Percentiles rank a stretch among this genome's conserved stretches.
phyloP scores from a whole-genome alignment of 169 alveolate species.

The Plasmodium malariae region DNA sequence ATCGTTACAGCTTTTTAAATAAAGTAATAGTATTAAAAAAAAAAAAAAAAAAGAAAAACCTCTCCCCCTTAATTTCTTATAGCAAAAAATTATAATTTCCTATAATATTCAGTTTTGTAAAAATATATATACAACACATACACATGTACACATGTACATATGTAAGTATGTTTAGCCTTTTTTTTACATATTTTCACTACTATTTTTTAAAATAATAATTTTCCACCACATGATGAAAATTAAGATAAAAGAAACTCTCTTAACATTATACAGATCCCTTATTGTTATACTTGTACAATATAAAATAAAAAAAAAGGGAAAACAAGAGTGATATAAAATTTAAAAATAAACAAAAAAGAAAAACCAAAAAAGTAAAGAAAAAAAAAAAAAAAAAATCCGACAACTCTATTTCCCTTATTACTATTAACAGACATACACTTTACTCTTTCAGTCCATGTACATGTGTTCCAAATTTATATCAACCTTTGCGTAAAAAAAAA shows the following conservation, averaged over 20 bases:
- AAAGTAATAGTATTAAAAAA: too few relatives aligned
- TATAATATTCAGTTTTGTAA: too few relatives aligned
- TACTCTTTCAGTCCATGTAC: conserved; percentile 48
- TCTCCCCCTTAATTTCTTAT: too few relatives aligned
- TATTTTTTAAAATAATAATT: too few relatives aligned
- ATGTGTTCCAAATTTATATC: conserved; percentile 34
- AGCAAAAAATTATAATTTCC: too few relatives aligned
- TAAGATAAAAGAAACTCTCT: neutral
- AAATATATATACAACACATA: too few relatives aligned
- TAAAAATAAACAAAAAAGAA: neutral
- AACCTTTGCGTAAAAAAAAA: conserved; percentile 60
- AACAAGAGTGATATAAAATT: neutral
- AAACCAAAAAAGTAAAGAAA: neutral
- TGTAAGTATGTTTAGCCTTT: neutral
- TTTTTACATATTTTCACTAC: too few relatives aligned
- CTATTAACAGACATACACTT: conserved; percentile 25
- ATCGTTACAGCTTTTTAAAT: too few relatives aligned
- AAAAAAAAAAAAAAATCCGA: neutral
- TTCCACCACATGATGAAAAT: conserved; percentile 8
- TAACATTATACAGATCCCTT: conserved; percentile 22
- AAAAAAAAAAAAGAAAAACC: too few relatives aligned
- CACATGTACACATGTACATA: neutral
- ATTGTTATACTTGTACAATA: conserved; percentile 31
- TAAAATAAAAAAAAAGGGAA: neutral
- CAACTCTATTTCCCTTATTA: neutral